These are phyloP conservation scores for Lentinula novae-zelandiae DNA, from an alignment of 1,284 basidiomycete genomes.

Conservation along the genomic window DNA sequence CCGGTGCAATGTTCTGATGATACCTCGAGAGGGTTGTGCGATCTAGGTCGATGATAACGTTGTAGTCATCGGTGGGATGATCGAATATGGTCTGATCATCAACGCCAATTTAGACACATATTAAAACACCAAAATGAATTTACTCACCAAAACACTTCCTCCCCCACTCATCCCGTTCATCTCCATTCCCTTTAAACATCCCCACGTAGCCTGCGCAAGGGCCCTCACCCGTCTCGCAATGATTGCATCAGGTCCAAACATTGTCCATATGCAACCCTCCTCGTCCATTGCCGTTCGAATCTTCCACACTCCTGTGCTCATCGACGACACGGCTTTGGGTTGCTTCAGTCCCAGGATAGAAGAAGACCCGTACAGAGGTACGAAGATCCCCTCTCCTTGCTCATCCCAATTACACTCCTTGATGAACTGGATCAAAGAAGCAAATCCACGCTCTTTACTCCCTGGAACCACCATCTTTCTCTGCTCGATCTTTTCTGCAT, in stretches of 20 bases:
- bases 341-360: not conserved
- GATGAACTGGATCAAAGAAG: conserved; percentile 71
- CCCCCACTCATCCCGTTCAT: conserved; percentile 35
- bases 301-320: conserved; percentile 57
- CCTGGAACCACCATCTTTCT: conserved; percentile 43
- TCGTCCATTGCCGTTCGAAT: conserved; percentile 80
- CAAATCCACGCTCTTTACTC: conserved; percentile 81
- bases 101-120: conserved; percentile 12
- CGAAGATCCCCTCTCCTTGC: conserved; percentile 45
- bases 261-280: conserved; percentile 76
- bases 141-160: conserved; percentile 41
- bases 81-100: conserved; percentile 68
- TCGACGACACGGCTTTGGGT: conserved; percentile 17
- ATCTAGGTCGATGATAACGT: conserved; percentile 80
- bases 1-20: conserved; percentile 55
- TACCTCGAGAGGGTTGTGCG: conserved; percentile 70
- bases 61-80: conserved; percentile 83
- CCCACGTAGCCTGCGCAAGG: conserved; percentile 72
- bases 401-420: conserved; percentile 81
- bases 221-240: conserved; percentile 69
- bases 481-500: conserved; percentile 23
- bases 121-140: not conserved
- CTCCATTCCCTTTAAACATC: conserved; percentile 43
- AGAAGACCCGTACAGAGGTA: conserved; percentile 49
- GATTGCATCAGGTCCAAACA: conserved; percentile 56